Percentiles rank a stretch among this genome's conserved stretches.
Evolutionary conservation across 2,329 filamentous ascomycete species (phyloP).

Genomic region (Didymellaceae sp.): DNA sequence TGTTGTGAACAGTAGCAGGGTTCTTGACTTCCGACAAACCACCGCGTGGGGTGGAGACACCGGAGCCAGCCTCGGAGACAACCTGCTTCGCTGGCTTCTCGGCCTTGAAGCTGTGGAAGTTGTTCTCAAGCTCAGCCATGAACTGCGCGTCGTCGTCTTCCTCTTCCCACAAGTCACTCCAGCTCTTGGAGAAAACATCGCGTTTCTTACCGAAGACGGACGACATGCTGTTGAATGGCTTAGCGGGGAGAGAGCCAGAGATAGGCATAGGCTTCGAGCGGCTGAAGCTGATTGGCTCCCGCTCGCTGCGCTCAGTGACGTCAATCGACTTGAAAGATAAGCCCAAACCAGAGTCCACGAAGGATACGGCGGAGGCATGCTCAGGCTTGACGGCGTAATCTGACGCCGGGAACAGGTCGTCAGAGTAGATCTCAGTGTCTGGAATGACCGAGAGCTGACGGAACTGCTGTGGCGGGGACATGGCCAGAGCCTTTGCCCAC

Average conservation of each 20-base stretch:
- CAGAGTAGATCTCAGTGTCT: constrained; percentile 76
- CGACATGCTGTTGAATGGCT: constrained; percentile 73
- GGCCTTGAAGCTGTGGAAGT: constrained; percentile 55
- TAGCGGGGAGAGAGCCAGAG: constrained; percentile 75
- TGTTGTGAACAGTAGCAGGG: constrained; percentile 60
- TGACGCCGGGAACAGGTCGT: constrained; percentile 88
- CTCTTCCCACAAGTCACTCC: constrained; percentile 98
- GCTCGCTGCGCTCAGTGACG: constrained; percentile 39
- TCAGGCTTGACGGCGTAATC: constrained; percentile 73
- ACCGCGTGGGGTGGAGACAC: constrained; percentile 57
- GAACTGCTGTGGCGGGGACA: constrained; percentile 70
- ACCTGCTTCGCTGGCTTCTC: constrained; percentile 48
- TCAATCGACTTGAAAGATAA: constrained; percentile 75
- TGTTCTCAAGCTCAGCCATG: constrained; percentile 65
- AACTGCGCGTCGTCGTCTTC: constrained; percentile 76
- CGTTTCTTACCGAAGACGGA: constrained; percentile 79
- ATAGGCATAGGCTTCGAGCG: constrained; percentile 78
- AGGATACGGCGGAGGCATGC: constrained; percentile 82
- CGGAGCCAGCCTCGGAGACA: constrained; percentile 50
- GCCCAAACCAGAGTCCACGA: constrained; percentile 81
- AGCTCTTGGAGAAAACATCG: constrained; percentile 92
- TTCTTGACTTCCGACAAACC: constrained; percentile 63
- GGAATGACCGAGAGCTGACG: constrained; percentile 88
- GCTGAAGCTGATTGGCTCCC: constrained; percentile 57
- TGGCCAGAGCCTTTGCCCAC: constrained; percentile 90